These are phyloP conservation scores for Umbilicaria muhlenbergii DNA, from an alignment of 495 filamentous ascomycete genomes.

Conservation along the genomic window DNA sequence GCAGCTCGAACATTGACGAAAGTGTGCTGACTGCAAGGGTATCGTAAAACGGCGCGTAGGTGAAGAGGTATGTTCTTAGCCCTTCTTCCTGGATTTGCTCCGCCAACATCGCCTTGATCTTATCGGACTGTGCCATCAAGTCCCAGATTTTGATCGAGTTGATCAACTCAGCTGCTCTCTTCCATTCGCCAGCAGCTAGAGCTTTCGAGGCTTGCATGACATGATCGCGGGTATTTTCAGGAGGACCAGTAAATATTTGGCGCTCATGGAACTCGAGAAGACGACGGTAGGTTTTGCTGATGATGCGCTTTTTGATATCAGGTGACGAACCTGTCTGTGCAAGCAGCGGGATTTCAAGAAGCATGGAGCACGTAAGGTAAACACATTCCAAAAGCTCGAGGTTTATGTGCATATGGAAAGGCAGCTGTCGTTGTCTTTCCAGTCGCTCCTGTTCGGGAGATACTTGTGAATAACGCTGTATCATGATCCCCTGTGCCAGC, in stretches of 20 bases:
- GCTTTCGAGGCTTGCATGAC: slow-evolving; percentile 98
- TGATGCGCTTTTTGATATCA: slow-evolving; percentile 92
- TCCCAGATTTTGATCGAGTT: slow-evolving; percentile 99
- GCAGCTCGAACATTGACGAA: slow-evolving; percentile 88
- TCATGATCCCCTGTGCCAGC: slow-evolving; percentile 92
- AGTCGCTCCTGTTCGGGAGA: slow-evolving; percentile 94
- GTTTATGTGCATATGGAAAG: slow-evolving; percentile 99
- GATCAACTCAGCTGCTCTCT: slow-evolving; percentile 83
- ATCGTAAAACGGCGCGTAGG: slow-evolving; percentile 98
- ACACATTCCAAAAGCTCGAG: slow-evolving; percentile 95
- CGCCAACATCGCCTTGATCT: slow-evolving; percentile 91
- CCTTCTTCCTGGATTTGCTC: slow-evolving; percentile 98
- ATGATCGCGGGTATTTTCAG: slow-evolving; percentile 96
- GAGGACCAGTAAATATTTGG: slow-evolving; percentile 95
- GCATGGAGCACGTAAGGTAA: slow-evolving; percentile 97
- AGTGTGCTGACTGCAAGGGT: slow-evolving; percentile 76
- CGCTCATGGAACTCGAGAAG: slow-evolving; percentile 99
- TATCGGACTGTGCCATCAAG: slow-evolving; percentile 66
- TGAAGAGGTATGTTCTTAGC: slow-evolving; percentile 96
- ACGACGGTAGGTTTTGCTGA: slow-evolving; percentile 98
- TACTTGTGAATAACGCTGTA: slow-evolving; percentile 88
- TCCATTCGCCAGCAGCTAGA: slow-evolving; percentile 93
- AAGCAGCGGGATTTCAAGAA: slow-evolving; percentile 92
- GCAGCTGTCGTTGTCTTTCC: slow-evolving; percentile 88
- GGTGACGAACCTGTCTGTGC: slow-evolving; percentile 92